Conservation (phyloP, 208 protist genomes). For the Strigomonas culicis region DNA sequence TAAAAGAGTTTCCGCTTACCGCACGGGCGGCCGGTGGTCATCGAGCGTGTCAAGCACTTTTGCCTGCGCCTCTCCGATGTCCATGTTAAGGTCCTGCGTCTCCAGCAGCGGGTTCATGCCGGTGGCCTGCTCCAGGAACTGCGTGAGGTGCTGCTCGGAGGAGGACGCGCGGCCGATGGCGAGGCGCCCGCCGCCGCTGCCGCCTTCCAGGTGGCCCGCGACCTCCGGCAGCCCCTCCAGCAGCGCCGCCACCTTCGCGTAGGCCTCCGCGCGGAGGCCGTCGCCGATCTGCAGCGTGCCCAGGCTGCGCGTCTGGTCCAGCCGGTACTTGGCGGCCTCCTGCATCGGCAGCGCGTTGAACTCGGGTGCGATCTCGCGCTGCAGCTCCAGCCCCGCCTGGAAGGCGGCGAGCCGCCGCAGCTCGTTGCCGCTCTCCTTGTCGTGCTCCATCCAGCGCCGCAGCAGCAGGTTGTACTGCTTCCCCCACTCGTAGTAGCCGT, state of each 20-base stretch:
- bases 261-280: constrained; percentile 54
- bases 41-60: constrained; percentile 34
- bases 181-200: constrained; percentile 9
- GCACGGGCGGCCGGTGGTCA: constrained; percentile 12
- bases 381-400: constrained; percentile 59
- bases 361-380: constrained; percentile 76
- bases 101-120: constrained; percentile 36
- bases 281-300: constrained; percentile 53
- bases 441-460: constrained; percentile 79
- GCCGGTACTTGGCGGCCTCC: constrained; percentile 51
- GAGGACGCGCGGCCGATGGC: constrained; percentile 16
- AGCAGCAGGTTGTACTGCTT: constrained; percentile 85
- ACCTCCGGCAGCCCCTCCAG: constrained; percentile 32
- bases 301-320: constrained; percentile 69
- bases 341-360: constrained; percentile 73
- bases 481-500: constrained; percentile 81
- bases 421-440: constrained; percentile 68
- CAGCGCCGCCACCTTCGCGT: constrained; percentile 43
- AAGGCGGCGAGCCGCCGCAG: constrained; percentile 56
- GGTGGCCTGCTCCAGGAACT: constrained; percentile 63
- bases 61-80: constrained; percentile 48
- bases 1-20: not conserved
- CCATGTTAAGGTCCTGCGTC: constrained; percentile 24
- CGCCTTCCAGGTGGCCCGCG: constrained; percentile 7
- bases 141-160: constrained; percentile 31